These are phyloP conservation scores for Megacollybia marginata DNA, from an alignment of 768 basidiomycete species.

Conservation along the genomic window DNA sequence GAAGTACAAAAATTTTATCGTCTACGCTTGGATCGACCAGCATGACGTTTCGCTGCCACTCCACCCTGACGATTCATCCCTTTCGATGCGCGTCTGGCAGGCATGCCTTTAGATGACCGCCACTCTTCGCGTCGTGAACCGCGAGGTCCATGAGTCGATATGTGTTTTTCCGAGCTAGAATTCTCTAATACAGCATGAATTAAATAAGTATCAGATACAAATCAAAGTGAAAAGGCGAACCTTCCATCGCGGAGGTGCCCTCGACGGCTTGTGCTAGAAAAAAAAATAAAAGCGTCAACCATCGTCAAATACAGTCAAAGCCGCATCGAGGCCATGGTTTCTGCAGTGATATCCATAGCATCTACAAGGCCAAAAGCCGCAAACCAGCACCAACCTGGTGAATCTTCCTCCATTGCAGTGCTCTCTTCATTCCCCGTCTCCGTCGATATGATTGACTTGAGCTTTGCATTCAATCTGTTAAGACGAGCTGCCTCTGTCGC, in stretches of 20 bases:
- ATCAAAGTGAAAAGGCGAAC: slow-evolving; percentile 2
- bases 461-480: slow-evolving; percentile 62
- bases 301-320: slow-evolving; percentile 21
- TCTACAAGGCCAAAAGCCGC: slow-evolving; percentile 51
- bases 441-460: slow-evolving; percentile 38
- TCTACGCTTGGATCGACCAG: slow-evolving; percentile 66
- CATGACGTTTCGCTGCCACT: slow-evolving; percentile 51
- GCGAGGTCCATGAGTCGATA: slow-evolving; percentile 82
- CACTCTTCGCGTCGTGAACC: slow-evolving; percentile 74
- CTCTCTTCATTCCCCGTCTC: slow-evolving; percentile 33
- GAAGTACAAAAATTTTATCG: slow-evolving; percentile 32
- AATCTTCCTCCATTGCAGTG: slow-evolving; percentile 15
- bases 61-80: slow-evolving; percentile 66
- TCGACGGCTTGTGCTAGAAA: background rate
- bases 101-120: slow-evolving; percentile 73
- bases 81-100: slow-evolving; percentile 37
- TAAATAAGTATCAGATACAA: slow-evolving; percentile 5
- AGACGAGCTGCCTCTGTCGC: slow-evolving; percentile 73
- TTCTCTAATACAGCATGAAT: slow-evolving; percentile 55
- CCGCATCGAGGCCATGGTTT: slow-evolving; percentile 33
- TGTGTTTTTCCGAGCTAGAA: slow-evolving; percentile 20
- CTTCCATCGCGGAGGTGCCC: slow-evolving; percentile 3
- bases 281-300: slow-evolving; percentile 29
- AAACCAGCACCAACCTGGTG: slow-evolving; percentile 66
- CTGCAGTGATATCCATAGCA: slow-evolving; percentile 46